Evolutionary conservation across 1,139 yeast genomes (phyloP).

Genomic region (Geotrichum aggregatum): DNA sequence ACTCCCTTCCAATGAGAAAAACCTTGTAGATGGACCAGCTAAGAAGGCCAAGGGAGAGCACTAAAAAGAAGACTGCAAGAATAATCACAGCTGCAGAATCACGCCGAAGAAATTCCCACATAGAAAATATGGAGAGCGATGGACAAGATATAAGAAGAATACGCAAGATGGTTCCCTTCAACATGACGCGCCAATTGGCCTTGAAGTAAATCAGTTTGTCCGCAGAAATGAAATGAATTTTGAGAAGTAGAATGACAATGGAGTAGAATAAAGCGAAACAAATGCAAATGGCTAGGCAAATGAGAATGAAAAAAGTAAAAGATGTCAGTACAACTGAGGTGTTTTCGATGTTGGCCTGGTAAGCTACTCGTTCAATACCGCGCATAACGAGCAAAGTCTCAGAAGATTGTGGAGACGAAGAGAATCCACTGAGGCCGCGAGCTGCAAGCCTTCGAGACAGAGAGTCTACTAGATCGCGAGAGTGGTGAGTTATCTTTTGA

Average conservation of each 20-base stretch:
- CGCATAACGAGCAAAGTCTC: slow-evolving; percentile 52
- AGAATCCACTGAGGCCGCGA: slow-evolving; percentile 9
- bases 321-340: slow-evolving; percentile 83
- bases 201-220: slow-evolving; percentile 54
- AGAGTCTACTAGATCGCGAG: slow-evolving; percentile 13
- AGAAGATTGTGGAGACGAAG: slow-evolving; percentile 23
- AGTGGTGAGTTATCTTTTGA: slow-evolving; percentile 5
- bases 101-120: slow-evolving; percentile 83
- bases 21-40: slow-evolving; percentile 72
- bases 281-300: slow-evolving; percentile 40
- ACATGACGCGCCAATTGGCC: slow-evolving; percentile 67
- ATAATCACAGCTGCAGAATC: slow-evolving; percentile 86
- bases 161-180: slow-evolving; percentile 85
- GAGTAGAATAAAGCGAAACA: slow-evolving; percentile 29
- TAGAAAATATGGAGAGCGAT: slow-evolving; percentile 68
- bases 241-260: slow-evolving; percentile 23
- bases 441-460: slow-evolving; percentile 4
- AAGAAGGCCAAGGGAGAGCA: slow-evolving; percentile 55
- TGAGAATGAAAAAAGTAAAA: slow-evolving; percentile 75
- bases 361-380: slow-evolving; percentile 93
- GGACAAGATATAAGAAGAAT: slow-evolving; percentile 56
- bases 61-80: slow-evolving; percentile 67
- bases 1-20: slow-evolving; percentile 61
- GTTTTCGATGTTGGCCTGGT: slow-evolving; percentile 74
- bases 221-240: slow-evolving; percentile 6